Base-by-base conservation (phyloP, 352 stramenopile genomes). In the Phytophthora megakarya region DNA sequence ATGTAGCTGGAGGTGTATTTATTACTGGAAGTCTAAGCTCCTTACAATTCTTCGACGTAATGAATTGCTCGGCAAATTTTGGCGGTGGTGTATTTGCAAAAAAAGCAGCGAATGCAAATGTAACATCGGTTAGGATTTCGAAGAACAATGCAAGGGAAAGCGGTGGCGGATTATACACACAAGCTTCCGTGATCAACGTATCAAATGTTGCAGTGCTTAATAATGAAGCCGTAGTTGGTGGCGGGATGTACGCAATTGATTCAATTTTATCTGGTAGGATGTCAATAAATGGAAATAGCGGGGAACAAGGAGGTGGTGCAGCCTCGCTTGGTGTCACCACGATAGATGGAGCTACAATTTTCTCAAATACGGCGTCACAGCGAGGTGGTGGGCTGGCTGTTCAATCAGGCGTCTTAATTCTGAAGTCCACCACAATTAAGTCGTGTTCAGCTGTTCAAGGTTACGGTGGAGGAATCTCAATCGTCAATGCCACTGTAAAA, bases 341-440 rank as follows among this genome's bases (percentile, higher is more conserved):
- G 1, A 26, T 84, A 7, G 21, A 74, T 12, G 66, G 53, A 15
- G 45, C 61, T 30, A 43, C 26, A 3, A 37, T 80, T 6, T 18
- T 32, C 2, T 54, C 43, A 13, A 80, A 81, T 33, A 50, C 28
- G 6, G 76, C 76, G 4, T 19, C 19, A 0, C 23, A 50, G 3
- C 45, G 28, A 35, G 76, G 76, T 18, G 76, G 76, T 30, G 76
- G 76, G 0, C 3, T 84, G 16, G 67, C 56, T 1, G 54, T 61
- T 11, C 32, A 67, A 1, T 55, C 43, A 35, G 72, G 76, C 6
- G 32, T 33, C 8, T 49, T 84, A 23, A 43, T 45, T 1, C 37
- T 84, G 13, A 66, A 49, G 8, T 45, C 62, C 22, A 59, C 77
- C 2, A 42, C 25, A 0, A 60, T 84, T 5, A 8, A 22, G 3